These are phyloP conservation scores for Seminavis robusta DNA, from an alignment of 108 stramenopile species.

Conservation along the genomic window DNA sequence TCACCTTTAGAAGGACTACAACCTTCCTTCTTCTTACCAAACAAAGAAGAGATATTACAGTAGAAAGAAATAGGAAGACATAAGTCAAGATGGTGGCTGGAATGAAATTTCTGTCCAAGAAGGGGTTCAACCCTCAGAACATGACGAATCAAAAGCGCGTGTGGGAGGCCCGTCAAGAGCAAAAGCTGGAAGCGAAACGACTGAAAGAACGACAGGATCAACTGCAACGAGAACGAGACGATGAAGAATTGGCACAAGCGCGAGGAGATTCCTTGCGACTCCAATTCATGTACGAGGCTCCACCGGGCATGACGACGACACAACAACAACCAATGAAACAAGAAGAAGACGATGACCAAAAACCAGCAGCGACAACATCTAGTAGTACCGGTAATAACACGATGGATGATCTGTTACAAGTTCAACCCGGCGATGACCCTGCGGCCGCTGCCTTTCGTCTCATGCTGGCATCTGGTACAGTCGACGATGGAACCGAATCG, in stretches of 20 bases:
- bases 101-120: slow-evolving; percentile 80
- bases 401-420: slow-evolving; percentile 16
- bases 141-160: slow-evolving; percentile 64
- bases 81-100: slow-evolving; percentile 71
- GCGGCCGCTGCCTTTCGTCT: slow-evolving; percentile 81
- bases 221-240: slow-evolving; percentile 72
- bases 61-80: too few species aligned
- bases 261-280: slow-evolving; percentile 62
- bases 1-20: too few species aligned
- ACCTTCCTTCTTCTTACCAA: too few species aligned
- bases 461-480: slow-evolving; percentile 47
- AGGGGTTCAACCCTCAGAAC: slow-evolving; percentile 83
- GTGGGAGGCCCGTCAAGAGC: slow-evolving; percentile 71
- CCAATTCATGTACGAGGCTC: slow-evolving; percentile 75
- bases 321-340: not conserved
- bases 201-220: slow-evolving; percentile 58
- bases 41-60: too few species aligned
- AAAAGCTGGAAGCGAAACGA: slow-evolving; percentile 48
- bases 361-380: slow-evolving; percentile 1
- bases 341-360: slow-evolving; percentile 5
- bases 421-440: slow-evolving; percentile 75
- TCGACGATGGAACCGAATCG: not conserved
- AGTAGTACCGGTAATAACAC: slow-evolving; percentile 5
- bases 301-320: slow-evolving; percentile 59
- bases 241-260: slow-evolving; percentile 68